Evolutionary conservation across 108 stramenopile genomes (phyloP), one percentile per base, ranked within the genome.

Genomic region (Nitzschia sp.): DNA sequence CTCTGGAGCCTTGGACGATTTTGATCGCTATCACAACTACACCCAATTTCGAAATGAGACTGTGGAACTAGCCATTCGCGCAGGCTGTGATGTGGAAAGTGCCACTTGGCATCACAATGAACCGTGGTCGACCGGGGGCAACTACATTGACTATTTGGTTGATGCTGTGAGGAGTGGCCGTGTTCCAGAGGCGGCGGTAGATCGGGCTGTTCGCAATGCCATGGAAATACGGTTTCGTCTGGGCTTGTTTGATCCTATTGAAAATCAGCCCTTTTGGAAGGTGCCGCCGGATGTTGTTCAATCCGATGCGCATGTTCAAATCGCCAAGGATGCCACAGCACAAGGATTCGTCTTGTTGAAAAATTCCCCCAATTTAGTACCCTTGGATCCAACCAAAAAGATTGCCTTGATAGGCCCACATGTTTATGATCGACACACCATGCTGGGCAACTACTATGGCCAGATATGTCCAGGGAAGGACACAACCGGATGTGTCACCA

Each of bases 1-100:
- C 56, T 85, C 85, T 35, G 79, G 79, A 17, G 85, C 84, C 0
- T 53, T 83, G 9, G 53, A 31, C 27, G 71, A 82, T 53, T 44
- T 89, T 0, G 31, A 56, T 17, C 17, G 65, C 1, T 13, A 44
- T 47, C 78, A 71, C 32, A 9, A 53, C 16, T 65, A 59, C 65
- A 63, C 67, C 2, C 21, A 19, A n/a, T 17, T 16, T 50, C 33
- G 30, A 50, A 46, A 46, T 19, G 71, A 72, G 28, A 68, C 75
- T 2, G 63, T 46, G 15, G 66, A 63, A 15, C 26, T 71, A 57
- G 58, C 72, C 9, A 31, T 73, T 45, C 29, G 58, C 9, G 74
- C 79, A 15, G 74, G 74, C 1, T 53, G 53, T 27, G 79, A 80
- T 72, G 36, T 74, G 30, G 62, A 80, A 45, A 73, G 79, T 52